phyloP scores from a whole-genome alignment of 805 yeast species.

The Metschnikowia kofuensis region DNA sequence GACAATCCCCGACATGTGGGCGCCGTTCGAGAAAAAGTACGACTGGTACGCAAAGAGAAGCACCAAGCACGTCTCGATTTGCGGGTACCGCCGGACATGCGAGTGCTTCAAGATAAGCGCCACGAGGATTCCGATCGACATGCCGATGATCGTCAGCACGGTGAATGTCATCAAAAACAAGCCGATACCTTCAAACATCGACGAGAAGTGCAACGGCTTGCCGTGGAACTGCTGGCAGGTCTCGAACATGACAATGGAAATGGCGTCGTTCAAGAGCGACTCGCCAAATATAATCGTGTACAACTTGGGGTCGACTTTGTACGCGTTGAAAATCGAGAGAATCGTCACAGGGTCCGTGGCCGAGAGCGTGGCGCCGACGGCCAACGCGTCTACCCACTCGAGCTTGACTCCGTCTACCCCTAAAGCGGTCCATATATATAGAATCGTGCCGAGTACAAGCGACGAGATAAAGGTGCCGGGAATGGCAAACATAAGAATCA shows the following conservation, averaged over 20 bases:
- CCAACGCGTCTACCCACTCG: constrained; percentile 94
- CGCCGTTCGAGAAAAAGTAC: constrained; percentile 96
- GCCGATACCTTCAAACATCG: constrained; percentile 92
- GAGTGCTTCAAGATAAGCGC: constrained; percentile 90
- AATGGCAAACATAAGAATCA: constrained; percentile 90
- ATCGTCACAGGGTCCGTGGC: constrained; percentile 99
- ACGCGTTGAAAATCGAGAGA: constrained; percentile 91
- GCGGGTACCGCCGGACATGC: constrained; percentile 91
- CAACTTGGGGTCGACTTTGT: constrained; percentile 95
- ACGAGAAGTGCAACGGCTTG: constrained; percentile 62
- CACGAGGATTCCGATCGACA: constrained; percentile 80
- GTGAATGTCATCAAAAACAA: constrained; percentile 91
- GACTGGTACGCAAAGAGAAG: constrained; percentile 91
- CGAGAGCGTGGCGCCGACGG: constrained; percentile 95
- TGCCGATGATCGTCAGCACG: constrained; percentile 85
- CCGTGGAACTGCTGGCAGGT: constrained; percentile 97
- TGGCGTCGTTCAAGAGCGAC: constrained; percentile 92
- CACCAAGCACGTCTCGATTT: constrained; percentile 92
- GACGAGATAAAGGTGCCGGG: constrained; percentile 96
- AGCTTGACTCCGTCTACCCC: constrained; percentile 86
- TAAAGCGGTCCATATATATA: constrained; percentile 85
- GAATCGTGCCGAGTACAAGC: constrained; percentile 80
- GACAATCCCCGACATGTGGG: constrained; percentile 99
- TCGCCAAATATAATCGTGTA: constrained; percentile 98
- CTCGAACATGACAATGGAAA: constrained; percentile 97